Percentiles rank a stretch among this genome's conserved stretches.
phyloP scores from a whole-genome alignment of 2,329 filamentous ascomycete genomes.

The Coniochaeta prunicola region DNA sequence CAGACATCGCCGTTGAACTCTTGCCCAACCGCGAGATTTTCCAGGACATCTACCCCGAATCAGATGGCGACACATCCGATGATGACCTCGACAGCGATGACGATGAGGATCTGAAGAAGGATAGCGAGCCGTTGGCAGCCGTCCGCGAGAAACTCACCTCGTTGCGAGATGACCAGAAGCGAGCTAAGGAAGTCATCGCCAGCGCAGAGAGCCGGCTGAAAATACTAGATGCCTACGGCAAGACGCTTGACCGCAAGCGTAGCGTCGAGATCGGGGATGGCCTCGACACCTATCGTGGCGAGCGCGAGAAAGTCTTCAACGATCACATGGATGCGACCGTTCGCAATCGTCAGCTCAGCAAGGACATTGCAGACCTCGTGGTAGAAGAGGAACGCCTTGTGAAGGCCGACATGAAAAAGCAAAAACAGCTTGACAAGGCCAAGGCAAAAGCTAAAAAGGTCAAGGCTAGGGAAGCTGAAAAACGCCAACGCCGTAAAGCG shows the following conservation, averaged over 20 bases:
- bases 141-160: constrained; percentile 22
- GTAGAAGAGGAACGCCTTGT: constrained; percentile 24
- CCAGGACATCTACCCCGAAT: constrained; percentile 44
- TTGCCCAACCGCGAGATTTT: constrained; percentile 48
- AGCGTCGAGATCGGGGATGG: constrained; percentile 25
- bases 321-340: constrained; percentile 28
- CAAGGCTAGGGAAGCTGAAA: constrained; percentile 22
- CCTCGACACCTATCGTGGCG: constrained; percentile 32
- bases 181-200: constrained; percentile 20
- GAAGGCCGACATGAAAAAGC: constrained; percentile 14
- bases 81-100: constrained; percentile 17
- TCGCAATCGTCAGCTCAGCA: constrained; percentile 22
- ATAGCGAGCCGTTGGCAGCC: constrained; percentile 19
- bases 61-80: constrained; percentile 25
- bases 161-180: constrained; percentile 20
- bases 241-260: constrained; percentile 25
- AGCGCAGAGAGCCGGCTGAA: constrained; percentile 30
- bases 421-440: constrained; percentile 18
- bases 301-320: constrained; percentile 33
- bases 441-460: constrained; percentile 26
- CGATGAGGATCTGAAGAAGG: constrained; percentile 10
- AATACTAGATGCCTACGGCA: constrained; percentile 33
- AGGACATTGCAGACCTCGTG: constrained; percentile 22
- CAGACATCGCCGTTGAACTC: constrained; percentile 54
- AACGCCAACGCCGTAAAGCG: constrained; percentile 24